These are phyloP conservation scores for Pythium graminicola DNA, from an alignment of 352 stramenopile species.

Conservation along the genomic window DNA sequence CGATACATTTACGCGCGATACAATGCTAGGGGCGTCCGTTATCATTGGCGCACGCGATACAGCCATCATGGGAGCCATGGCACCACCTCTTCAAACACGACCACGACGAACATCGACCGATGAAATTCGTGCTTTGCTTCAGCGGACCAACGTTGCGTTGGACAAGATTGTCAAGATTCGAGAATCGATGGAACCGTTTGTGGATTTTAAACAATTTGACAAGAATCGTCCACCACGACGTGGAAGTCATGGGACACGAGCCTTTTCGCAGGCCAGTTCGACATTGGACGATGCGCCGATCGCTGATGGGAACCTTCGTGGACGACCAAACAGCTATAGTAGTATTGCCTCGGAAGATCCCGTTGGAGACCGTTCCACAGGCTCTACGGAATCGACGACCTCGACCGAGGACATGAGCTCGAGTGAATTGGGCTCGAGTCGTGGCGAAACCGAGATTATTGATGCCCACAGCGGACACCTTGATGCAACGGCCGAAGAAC, in stretches of 20 bases:
- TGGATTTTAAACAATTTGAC: constrained; percentile 79
- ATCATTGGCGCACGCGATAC: constrained; percentile 2
- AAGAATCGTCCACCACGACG: constrained; percentile 23
- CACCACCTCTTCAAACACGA: not conserved
- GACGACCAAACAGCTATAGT: constrained; percentile 44
- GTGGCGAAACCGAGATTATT: constrained; percentile 6
- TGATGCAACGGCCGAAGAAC: constrained; percentile 3
- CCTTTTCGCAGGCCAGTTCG: constrained; percentile 16
- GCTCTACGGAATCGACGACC: constrained; percentile 24
- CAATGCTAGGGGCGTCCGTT: constrained; percentile 8
- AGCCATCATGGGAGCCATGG: not conserved
- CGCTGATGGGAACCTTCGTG: constrained; percentile 7
- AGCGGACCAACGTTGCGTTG: constrained; percentile 58
- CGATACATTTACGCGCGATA: constrained; percentile 10
- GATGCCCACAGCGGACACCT: not conserved
- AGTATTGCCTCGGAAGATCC: constrained; percentile 35
- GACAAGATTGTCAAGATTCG: constrained; percentile 81
- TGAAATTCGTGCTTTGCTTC: constrained; percentile 66
- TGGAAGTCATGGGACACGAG: not conserved
- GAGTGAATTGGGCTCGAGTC: constrained; percentile 29
- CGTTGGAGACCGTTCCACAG: constrained; percentile 27
- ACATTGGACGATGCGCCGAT: constrained; percentile 19
- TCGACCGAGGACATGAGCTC: constrained; percentile 34
- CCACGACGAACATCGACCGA: constrained; percentile 50
- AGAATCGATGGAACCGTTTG: constrained; percentile 74